These are phyloP conservation scores for Phytopythium mirpurense DNA, from an alignment of 352 stramenopile species.

Conservation along the genomic window DNA sequence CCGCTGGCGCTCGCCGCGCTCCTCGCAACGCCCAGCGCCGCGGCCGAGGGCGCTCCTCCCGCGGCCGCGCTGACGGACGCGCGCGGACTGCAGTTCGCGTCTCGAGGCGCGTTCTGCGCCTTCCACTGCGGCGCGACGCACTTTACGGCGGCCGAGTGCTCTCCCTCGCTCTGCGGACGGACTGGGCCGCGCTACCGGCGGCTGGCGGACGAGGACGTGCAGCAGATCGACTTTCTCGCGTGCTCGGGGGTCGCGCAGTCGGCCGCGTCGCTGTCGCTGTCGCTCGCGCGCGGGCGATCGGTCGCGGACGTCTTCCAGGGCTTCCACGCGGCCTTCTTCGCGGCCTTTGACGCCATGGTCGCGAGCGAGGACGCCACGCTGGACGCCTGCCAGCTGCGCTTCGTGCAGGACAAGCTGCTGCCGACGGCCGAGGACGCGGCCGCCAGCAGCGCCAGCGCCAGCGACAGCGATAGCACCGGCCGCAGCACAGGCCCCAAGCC, in stretches of 20 bases:
- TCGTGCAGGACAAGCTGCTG: constrained; percentile 56
- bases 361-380: constrained; percentile 41
- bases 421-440: constrained; percentile 26
- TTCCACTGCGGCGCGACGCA: constrained; percentile 47
- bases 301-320: constrained; percentile 33
- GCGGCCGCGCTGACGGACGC: constrained; percentile 24
- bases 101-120: constrained; percentile 37
- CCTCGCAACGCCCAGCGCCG: too few relatives aligned
- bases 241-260: constrained; percentile 30
- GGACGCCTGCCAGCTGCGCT: constrained; percentile 62
- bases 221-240: constrained; percentile 29
- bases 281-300: constrained; percentile 18
- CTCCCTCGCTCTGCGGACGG: constrained; percentile 12
- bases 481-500: too few relatives aligned
- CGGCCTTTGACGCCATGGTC: constrained; percentile 61
- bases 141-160: constrained; percentile 18
- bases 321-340: constrained; percentile 62
- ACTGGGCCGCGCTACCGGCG: not conserved
- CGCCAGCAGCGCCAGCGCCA: too few relatives aligned
- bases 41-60: too few relatives aligned
- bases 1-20: not conserved
- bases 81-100: constrained; percentile 38
- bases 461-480: too few relatives aligned
- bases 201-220: not conserved
- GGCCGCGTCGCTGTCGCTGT: constrained; percentile 31